phyloP scores from a whole-genome alignment of 192 early-diverging fungal genomes.

The Coemansia aciculifera region DNA sequence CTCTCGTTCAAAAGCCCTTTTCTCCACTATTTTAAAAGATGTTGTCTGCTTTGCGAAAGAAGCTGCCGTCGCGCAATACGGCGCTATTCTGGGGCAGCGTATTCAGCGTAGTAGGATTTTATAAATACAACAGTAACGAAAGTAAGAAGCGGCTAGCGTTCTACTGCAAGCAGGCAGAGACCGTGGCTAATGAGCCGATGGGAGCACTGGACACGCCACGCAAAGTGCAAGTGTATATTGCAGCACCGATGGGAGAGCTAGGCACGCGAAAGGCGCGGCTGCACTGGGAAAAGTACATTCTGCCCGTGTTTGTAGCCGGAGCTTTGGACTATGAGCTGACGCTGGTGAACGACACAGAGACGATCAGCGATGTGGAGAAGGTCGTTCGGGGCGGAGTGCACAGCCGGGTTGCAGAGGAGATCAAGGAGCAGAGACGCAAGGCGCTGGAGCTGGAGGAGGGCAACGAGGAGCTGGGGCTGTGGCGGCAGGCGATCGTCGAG shows the following conservation, averaged over 20 bases:
- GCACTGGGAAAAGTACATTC: constrained; percentile 54
- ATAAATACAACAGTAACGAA: constrained; percentile 52
- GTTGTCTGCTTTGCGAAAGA: constrained; percentile 31
- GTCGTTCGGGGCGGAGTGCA: constrained; percentile 49
- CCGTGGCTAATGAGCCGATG: constrained; percentile 35
- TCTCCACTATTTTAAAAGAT: constrained; percentile 5
- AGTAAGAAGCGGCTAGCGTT: constrained; percentile 34
- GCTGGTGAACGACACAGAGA: constrained; percentile 49
- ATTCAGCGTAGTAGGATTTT: constrained; percentile 27
- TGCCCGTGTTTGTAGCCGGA: constrained; percentile 54
- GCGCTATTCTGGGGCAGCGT: constrained; percentile 45
- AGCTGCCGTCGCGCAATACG: constrained; percentile 51
- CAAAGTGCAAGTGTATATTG: constrained; percentile 51
- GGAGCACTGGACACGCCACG: constrained; percentile 39
- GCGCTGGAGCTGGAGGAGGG: constrained; percentile 28
- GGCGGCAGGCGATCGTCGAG: constrained; percentile 44
- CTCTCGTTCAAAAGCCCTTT: neutral
- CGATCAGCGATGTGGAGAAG: constrained; percentile 23
- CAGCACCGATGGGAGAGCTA: constrained; percentile 51
- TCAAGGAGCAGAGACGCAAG: constrained; percentile 49
- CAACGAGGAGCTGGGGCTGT: constrained; percentile 42
- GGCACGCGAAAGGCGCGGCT: constrained; percentile 48
- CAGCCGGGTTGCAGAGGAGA: constrained; percentile 36
- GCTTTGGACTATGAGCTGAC: constrained; percentile 55
- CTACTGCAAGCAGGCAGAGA: constrained; percentile 40